Evolutionary conservation across 768 basidiomycete genomes (phyloP), one percentile per base, ranked within the genome.

Genomic region (Lentinula aciculospora): DNA sequence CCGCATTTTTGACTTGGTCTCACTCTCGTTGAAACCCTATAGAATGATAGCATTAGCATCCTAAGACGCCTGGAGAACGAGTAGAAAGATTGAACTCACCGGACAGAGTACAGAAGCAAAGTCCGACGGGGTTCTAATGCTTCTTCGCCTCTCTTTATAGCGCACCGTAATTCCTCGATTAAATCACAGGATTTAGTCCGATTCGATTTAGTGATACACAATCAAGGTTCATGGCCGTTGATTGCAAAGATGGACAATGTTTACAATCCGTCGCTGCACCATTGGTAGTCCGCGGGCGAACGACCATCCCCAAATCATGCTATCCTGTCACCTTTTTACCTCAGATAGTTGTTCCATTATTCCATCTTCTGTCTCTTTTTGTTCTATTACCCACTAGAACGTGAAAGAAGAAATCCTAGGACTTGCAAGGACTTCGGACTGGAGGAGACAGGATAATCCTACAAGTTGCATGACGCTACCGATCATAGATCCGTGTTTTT

Each of bases 281-380:
- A 42, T 17, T 8, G n/a, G 19, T n/a, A 39, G 37, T 42, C 40
- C 40, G 40, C n/a, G 19, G 40, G 40, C 2, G n/a, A 42, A 15
- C n/a, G n/a, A 23, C 12, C 2, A 42, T 42, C 57, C 15, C 19
- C n/a, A n/a, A n/a, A n/a, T n/a, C n/a, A n/a, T n/a, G 62, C 53
- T 39, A 44, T 13, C 29, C 53, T 8, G 40, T 42, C 19, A n/a
- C 40, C n/a, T 42, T 42, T n/a, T 23, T n/a, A 17, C 40, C 17
- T 42, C 17, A 39, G 15, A 39, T 39, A 12, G 37, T 39, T 39
- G 37, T 13, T 39, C 17, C 15, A 17, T 39, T 39, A 37, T 23
- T 42, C 7, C 8, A 12, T 12, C 19, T 42, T 5, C 40, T 19
- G 21, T 15, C 40, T 19, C n/a, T n/a, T n/a, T 42, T 12, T 32